phyloP scores from a whole-genome alignment of 225 moss, liverwort and hornwort species.

The Pleurozium schreberi region DNA sequence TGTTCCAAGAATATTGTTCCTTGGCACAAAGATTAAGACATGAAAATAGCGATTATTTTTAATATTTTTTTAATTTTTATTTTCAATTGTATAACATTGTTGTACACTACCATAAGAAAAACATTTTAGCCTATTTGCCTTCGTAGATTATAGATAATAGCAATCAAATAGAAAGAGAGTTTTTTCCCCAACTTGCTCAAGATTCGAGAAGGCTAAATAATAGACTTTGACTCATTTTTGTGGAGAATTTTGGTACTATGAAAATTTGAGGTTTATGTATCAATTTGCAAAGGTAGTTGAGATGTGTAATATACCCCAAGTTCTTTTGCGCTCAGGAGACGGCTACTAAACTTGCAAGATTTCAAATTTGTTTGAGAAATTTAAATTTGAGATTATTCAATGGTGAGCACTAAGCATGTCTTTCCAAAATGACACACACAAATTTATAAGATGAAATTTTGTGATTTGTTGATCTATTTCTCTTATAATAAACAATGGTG shows the following conservation, averaged over 20 bases:
- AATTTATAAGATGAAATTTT: too few relatives aligned
- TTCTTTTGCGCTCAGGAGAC: not conserved
- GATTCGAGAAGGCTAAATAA: not conserved
- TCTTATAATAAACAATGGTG: too few relatives aligned
- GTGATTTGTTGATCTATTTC: too few relatives aligned
- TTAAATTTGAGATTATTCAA: not conserved
- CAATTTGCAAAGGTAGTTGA: not conserved
- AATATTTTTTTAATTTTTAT: not conserved
- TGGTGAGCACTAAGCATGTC: too few relatives aligned
- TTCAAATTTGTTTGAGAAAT: not conserved
- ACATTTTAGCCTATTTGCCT: not conserved
- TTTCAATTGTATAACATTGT: not conserved
- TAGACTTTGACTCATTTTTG: not conserved
- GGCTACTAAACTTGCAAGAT: not conserved
- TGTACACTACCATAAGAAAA: not conserved
- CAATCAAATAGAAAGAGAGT: not conserved
- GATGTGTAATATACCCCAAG: not conserved
- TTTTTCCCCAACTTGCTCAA: not conserved
- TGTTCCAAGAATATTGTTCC: not conserved
- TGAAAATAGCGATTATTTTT: fast-evolving
- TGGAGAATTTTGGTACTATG: not conserved
- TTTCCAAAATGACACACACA: too few relatives aligned
- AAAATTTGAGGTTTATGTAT: not conserved
- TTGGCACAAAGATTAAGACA: not conserved
- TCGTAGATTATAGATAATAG: not conserved